These are phyloP conservation scores for Calonectria crousiana DNA, from an alignment of 2,329 filamentous ascomycete genomes.

Conservation along the genomic window DNA sequence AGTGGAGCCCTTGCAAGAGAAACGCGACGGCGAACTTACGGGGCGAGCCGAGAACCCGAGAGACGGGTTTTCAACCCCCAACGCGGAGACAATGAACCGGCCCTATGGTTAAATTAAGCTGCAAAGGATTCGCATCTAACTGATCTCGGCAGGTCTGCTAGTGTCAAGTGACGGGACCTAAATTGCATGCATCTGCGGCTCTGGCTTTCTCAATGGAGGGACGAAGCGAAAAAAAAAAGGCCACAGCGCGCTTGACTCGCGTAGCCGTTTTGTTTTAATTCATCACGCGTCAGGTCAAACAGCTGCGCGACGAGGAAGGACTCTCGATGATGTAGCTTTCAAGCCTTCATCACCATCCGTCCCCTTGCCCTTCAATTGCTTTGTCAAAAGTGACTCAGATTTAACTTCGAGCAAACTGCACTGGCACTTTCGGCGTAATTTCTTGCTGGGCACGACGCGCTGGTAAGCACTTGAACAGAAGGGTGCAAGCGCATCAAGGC, in stretches of 20 bases:
- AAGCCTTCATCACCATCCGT: background rate
- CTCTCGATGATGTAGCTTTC: background rate
- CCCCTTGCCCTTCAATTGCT: background rate
- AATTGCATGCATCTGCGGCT: background rate
- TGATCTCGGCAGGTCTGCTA: background rate
- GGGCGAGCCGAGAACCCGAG: background rate
- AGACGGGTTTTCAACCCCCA: background rate
- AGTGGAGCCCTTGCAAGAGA: background rate
- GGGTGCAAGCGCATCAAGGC: background rate
- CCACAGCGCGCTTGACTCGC: background rate
- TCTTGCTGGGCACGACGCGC: background rate
- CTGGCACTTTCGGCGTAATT: background rate
- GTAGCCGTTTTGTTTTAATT: background rate
- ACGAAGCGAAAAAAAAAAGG: background rate
- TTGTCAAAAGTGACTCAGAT: background rate
- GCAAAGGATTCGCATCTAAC: background rate
- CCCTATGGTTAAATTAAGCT: background rate
- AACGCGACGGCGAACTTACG: background rate
- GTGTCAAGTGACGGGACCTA: background rate
- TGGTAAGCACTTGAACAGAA: conserved; percentile 4
- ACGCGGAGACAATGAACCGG: background rate
- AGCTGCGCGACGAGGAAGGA: too few relatives aligned
- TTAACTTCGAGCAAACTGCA: background rate
- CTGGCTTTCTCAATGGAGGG: background rate
- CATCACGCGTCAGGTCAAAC: background rate